phyloP scores from a whole-genome alignment of 345 rosid genomes.

The Pseudoturritis turrita region DNA sequence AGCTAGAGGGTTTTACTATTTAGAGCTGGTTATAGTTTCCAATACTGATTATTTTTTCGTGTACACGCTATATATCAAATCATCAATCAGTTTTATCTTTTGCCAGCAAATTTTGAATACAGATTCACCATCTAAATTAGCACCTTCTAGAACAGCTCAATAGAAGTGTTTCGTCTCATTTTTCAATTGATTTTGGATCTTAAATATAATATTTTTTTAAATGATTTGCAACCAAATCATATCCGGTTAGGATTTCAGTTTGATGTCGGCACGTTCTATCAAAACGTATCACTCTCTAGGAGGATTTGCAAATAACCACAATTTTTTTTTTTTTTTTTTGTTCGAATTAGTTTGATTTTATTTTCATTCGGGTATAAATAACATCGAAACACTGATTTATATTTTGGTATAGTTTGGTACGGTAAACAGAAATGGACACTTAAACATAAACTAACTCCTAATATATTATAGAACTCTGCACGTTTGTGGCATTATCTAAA shows the following conservation, averaged over 20 bases:
- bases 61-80: not conserved
- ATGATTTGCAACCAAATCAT: not conserved
- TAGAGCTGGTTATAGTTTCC: not conserved
- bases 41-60: not conserved
- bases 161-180: not conserved
- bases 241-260: not conserved
- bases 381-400: not conserved
- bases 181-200: not conserved
- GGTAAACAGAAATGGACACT: not conserved
- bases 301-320: not conserved
- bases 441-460: not conserved
- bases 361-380: not conserved
- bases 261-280: not conserved
- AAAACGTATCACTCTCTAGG: not conserved
- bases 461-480: not conserved
- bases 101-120: too few species aligned
- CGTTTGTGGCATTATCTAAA: not conserved
- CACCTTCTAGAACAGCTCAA: not conserved
- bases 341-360: not conserved
- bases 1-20: not conserved
- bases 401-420: not conserved
- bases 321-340: not conserved
- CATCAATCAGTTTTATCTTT: not conserved
- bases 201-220: not conserved
- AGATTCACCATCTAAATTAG: not conserved